Percentiles rank a stretch among this genome's conserved stretches.
Evolutionary conservation across 1,139 yeast species (phyloP).

Genomic region (Suhomyces ambrosiae): DNA sequence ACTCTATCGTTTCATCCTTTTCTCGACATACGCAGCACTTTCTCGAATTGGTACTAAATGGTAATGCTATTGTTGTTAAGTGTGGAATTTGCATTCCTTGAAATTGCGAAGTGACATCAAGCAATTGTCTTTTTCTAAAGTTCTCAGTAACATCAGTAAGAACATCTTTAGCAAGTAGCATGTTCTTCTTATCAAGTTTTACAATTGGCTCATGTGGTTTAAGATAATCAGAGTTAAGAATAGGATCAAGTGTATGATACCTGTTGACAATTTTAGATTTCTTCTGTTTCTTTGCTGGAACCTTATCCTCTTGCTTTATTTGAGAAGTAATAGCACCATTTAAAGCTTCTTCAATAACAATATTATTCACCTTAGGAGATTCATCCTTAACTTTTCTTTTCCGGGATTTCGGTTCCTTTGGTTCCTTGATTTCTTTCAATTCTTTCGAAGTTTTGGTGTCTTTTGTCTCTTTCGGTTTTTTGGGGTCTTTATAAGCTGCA

Average conservation of each 20-base stretch:
- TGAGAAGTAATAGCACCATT: neutral
- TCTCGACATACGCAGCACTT: slow-evolving; percentile 63
- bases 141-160: slow-evolving; percentile 7
- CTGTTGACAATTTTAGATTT: slow-evolving; percentile 6
- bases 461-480: slow-evolving; percentile 1
- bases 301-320: slow-evolving; percentile 2
- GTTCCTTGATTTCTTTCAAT: slow-evolving; percentile 2
- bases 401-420: slow-evolving; percentile 9
- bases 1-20: slow-evolving; percentile 25
- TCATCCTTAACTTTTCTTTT: slow-evolving; percentile 11
- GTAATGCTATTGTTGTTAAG: slow-evolving; percentile 22
- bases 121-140: slow-evolving; percentile 22
- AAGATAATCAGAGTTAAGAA: slow-evolving; percentile 14
- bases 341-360: neutral
- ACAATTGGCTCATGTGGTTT: slow-evolving; percentile 4
- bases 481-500: neutral
- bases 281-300: slow-evolving; percentile 12
- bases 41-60: slow-evolving; percentile 31
- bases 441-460: slow-evolving; percentile 4
- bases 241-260: slow-evolving; percentile 5
- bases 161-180: slow-evolving; percentile 5
- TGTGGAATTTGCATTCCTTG: slow-evolving; percentile 26
- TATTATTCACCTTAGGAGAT: neutral
- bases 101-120: slow-evolving; percentile 24
- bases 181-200: slow-evolving; percentile 12